phyloP scores from a whole-genome alignment of 2,329 filamentous ascomycete genomes.

The Nothophaeocryptopus gaeumannii region DNA sequence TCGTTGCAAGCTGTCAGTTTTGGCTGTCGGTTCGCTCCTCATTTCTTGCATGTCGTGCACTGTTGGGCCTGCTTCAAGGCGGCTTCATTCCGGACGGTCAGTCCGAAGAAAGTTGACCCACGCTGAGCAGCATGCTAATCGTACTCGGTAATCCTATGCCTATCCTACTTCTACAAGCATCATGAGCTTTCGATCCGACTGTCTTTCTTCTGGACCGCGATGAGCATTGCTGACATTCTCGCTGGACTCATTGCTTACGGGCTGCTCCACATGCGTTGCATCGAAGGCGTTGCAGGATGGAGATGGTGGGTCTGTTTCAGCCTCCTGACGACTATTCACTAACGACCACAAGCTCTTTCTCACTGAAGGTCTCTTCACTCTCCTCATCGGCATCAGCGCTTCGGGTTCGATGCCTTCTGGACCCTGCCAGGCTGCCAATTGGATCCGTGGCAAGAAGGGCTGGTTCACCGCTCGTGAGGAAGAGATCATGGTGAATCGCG shows the following conservation, averaged over 20 bases:
- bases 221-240: slow-evolving; percentile 27
- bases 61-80: slow-evolving; percentile 40
- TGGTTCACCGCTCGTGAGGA: slow-evolving; percentile 57
- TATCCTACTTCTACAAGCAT: slow-evolving; percentile 11
- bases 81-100: slow-evolving; percentile 45
- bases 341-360: slow-evolving; percentile 43
- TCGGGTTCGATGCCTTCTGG: slow-evolving; percentile 12
- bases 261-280: slow-evolving; percentile 41
- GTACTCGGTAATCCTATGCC: neutral
- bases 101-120: too few species aligned
- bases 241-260: slow-evolving; percentile 31
- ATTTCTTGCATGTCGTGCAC: slow-evolving; percentile 37
- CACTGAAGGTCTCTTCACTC: slow-evolving; percentile 55
- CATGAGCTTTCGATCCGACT: slow-evolving; percentile 10
- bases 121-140: neutral
- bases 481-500: slow-evolving; percentile 61
- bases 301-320: slow-evolving; percentile 34
- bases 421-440: slow-evolving; percentile 4
- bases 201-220: slow-evolving; percentile 22
- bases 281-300: slow-evolving; percentile 43
- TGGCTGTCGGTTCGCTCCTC: slow-evolving; percentile 28
- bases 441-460: slow-evolving; percentile 53
- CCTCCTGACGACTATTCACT: slow-evolving; percentile 37
- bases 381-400: slow-evolving; percentile 51
- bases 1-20: slow-evolving; percentile 34